Evolutionary conservation across 1,284 basidiomycete genomes (phyloP), one percentile per base, ranked within the genome.

Genomic region (Austroboletus novae-zelandiae): DNA sequence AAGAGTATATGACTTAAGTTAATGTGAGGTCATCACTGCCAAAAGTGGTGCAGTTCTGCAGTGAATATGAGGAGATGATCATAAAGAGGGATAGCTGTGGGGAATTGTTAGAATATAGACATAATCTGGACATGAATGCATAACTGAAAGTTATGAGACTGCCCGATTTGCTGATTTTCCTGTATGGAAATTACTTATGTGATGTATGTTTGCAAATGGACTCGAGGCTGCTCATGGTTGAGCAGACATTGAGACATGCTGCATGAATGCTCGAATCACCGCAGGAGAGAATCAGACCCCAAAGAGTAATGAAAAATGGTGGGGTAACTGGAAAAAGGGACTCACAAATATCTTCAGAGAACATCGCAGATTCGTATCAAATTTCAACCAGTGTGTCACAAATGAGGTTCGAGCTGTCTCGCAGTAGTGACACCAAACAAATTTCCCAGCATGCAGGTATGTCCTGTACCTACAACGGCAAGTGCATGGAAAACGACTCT

Each of bases 51-150:
- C 29, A 72, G 49, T 53, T 77, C 75, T 11, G 51, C 48, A 2
- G 61, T 45, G 14, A 75, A 45, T 1, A 74, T 77, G 31, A 75
- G 57, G 8, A 61, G 10, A 48, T 73, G 74, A 53, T 77, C 75
- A 42, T 76, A 75, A 40, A 70, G 67, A 9, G 76, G 64, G 35
- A 74, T 61, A 1, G 48, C 71, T 75, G 14, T n/a, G 10, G 40
- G 29, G n/a, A 10, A 13, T 27, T 3, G 42, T 46, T 29, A 46
- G 0, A 17, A n/a, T 1, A 30, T 29, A 31, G 14, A 15, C 13
- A 1, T 8, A 9, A 5, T 39, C 6, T 29, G 27, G 18, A 6
- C 14, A 29, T 25, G 18, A 29, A 10, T 45, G 40, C 55, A 17
- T 23, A 30, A 60, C 58, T 40, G 34, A 54, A 47, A 23, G 51